Conservation (phyloP, 2,329 filamentous ascomycete species). For the Penicillium sp. region DNA sequence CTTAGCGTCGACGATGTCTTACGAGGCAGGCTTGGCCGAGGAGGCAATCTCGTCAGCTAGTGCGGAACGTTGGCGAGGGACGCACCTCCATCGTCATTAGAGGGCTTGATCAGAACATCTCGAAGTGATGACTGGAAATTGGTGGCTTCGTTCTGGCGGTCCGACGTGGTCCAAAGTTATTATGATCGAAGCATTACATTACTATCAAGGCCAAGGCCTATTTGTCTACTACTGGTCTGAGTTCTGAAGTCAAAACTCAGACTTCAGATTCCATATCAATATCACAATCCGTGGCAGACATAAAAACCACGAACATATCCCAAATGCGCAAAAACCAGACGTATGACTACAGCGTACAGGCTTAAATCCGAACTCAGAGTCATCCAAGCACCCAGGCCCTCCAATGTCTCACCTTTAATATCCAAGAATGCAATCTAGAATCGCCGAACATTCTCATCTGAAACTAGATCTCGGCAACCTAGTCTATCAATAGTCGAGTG, state of each 20-base stretch:
- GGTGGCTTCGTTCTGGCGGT: background rate
- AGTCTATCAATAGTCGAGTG: slow-evolving; percentile 20
- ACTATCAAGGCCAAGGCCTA: background rate
- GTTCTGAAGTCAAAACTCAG: too few species aligned
- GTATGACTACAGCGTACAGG: too few species aligned
- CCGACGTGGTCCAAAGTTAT: background rate
- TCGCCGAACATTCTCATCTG: slow-evolving; percentile 8
- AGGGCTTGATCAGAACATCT: background rate
- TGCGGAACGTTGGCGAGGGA: background rate
- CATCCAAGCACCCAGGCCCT: background rate
- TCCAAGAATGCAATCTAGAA: slow-evolving; percentile 10
- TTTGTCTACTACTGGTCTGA: background rate
- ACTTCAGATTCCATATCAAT: too few species aligned
- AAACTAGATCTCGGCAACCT: slow-evolving; percentile 13
- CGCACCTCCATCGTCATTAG: background rate
- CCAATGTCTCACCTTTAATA: slow-evolving; percentile 5
- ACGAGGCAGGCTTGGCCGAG: slow-evolving; percentile 21
- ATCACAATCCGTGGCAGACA: too few species aligned
- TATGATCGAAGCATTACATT: background rate
- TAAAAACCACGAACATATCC: too few species aligned
- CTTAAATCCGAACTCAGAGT: too few species aligned
- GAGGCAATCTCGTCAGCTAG: slow-evolving; percentile 4
- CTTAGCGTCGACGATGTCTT: slow-evolving; percentile 20
- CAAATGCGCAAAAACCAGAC: too few species aligned
- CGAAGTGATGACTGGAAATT: background rate